Evolutionary conservation across 345 rosid species (phyloP), one percentile per base, ranked within the genome.

Genomic region (Arabis hirsuta): DNA sequence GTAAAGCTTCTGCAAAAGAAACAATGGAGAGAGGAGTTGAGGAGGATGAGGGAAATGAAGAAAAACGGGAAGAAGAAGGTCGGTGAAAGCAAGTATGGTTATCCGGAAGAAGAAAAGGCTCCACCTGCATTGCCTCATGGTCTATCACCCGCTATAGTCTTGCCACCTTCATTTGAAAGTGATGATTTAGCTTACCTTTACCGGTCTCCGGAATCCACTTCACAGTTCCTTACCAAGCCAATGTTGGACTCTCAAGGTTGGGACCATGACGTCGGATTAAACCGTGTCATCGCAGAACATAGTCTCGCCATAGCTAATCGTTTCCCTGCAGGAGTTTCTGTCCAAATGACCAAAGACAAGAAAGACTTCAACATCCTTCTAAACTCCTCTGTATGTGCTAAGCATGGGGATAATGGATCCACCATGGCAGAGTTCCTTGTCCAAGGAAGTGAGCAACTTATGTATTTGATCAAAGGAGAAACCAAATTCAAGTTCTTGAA

Each of bases 221-320:
- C 96, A 11, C 96, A 87, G 84, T 83, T 94, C 58, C 57, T 94
- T 62, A 91, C 88, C 13, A 84, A 96, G 90, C 93, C 98, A 9
- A 91, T 94, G 38, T 73, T 91, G 71, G 97, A 94, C 80, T 82
- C 91, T 55, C 95, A 94, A 72, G 95, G 97, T 45, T 94, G 98
- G 98, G 98, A 94, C 81, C 97, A 94, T 85, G 98, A 91, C 72
- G 87, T 90, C 76, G 97, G 98, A 27, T 91, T 91, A 67, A 97
- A 94, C 38, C 96, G 98, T 10, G 95, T 91, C 45, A 94, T 88
- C 55, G 72, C 92, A 1, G 98, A 91, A 57, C 82, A 88, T 10
- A 82, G 87, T 70, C 67, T 88, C 27, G 91, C 84, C 16, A 76
- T 92, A 55, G 85, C 75, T 45, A 83, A 73, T 51, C 82, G 27